phyloP scores from a whole-genome alignment of 2,329 filamentous ascomycete genomes.

The Aspergillus ruber region DNA sequence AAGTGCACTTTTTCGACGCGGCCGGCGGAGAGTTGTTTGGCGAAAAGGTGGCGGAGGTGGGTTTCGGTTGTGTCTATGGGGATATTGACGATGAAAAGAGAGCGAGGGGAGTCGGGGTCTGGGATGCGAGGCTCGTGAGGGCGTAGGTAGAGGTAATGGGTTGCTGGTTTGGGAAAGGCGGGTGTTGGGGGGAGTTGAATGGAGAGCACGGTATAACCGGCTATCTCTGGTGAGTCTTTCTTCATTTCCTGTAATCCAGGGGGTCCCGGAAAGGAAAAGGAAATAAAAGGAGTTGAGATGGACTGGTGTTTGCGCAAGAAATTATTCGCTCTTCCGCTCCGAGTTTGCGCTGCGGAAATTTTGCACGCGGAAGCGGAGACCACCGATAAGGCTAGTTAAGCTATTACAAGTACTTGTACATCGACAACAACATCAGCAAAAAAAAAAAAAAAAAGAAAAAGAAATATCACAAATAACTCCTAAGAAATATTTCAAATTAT shows the following conservation, averaged over 20 bases:
- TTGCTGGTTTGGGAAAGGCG: slow-evolving; percentile 56
- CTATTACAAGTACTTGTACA: not conserved
- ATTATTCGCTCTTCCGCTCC: not conserved
- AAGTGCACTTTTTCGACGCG: slow-evolving; percentile 74
- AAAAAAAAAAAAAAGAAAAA: not conserved
- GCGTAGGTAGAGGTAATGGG: slow-evolving; percentile 82
- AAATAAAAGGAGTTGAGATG: not conserved
- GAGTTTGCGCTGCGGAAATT: slow-evolving; percentile 11
- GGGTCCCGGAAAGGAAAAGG: not conserved
- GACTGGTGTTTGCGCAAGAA: not conserved
- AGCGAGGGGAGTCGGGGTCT: slow-evolving; percentile 65
- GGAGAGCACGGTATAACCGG: slow-evolving; percentile 64
- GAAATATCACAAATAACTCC: not conserved
- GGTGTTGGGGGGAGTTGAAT: slow-evolving; percentile 59
- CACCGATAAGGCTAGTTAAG: not conserved
- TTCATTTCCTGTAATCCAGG: slow-evolving; percentile 25
- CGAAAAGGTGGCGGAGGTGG: slow-evolving; percentile 71
- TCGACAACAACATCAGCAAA: not conserved
- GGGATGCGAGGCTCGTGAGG: slow-evolving; percentile 74
- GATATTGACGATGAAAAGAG: slow-evolving; percentile 84
- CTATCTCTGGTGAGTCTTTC: slow-evolving; percentile 35
- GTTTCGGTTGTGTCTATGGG: slow-evolving; percentile 74
- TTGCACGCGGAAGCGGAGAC: slow-evolving; percentile 13
- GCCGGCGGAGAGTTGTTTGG: slow-evolving; percentile 65
- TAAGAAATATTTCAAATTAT: not conserved